Percentiles rank a stretch among this genome's conserved stretches.
Evolutionary conservation across 2,329 filamentous ascomycete genomes (phyloP).

Genomic region (Botrytis cinerea): DNA sequence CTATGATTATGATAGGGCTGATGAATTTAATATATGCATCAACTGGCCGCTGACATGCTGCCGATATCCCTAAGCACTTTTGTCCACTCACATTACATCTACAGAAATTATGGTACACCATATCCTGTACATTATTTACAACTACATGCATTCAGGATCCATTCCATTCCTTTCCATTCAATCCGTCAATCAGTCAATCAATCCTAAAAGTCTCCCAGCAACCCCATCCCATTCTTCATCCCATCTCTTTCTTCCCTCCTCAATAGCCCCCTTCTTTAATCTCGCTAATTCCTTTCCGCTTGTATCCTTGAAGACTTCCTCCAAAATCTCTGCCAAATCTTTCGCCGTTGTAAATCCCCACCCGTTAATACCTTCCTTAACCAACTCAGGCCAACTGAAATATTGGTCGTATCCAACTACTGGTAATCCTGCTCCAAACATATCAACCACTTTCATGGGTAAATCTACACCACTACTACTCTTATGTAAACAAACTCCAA

Average conservation of each 20-base stretch:
- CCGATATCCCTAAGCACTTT: background rate
- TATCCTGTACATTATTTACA: background rate
- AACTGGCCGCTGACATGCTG: background rate
- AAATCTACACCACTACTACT: slow-evolving; percentile 94
- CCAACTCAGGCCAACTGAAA: slow-evolving; percentile 87
- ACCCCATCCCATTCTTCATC: slow-evolving; percentile 90
- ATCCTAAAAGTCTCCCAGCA: slow-evolving; percentile 69
- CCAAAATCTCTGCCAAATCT: slow-evolving; percentile 64
- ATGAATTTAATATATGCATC: background rate
- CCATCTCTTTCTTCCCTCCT: slow-evolving; percentile 79
- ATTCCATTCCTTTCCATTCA: background rate
- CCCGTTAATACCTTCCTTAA: slow-evolving; percentile 84
- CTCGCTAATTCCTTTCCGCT: slow-evolving; percentile 56
- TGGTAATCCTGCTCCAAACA: slow-evolving; percentile 93
- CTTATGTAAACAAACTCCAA: slow-evolving; percentile 89
- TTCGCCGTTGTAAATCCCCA: slow-evolving; percentile 74
- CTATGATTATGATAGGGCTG: slow-evolving; percentile 3
- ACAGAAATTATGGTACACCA: background rate
- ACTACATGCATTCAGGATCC: background rate
- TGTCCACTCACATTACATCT: background rate
- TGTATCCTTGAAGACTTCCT: slow-evolving; percentile 59
- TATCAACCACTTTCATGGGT: slow-evolving; percentile 99
- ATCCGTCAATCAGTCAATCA: slow-evolving; percentile 3
- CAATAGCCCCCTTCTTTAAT: slow-evolving; percentile 68
- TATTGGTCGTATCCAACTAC: slow-evolving; percentile 86